Evolutionary conservation across 352 stramenopile genomes (phyloP).

Genomic region (Phytopythium montanum): DNA sequence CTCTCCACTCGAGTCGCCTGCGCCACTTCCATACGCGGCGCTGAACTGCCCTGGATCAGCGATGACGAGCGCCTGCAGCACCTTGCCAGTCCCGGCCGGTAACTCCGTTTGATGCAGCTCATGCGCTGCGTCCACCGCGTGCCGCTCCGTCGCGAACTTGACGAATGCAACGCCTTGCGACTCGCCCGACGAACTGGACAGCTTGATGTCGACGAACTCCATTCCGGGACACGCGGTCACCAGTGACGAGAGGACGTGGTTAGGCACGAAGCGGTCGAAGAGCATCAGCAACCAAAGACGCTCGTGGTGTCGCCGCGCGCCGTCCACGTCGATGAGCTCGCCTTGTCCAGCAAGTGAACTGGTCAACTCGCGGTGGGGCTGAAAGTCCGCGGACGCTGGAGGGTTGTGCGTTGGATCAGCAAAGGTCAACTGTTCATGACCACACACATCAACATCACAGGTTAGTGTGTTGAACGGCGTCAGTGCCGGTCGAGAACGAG

Average conservation of each 20-base stretch:
- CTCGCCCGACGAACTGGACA: conserved; percentile 55
- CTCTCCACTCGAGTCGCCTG: not conserved
- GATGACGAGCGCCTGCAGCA: conserved; percentile 68
- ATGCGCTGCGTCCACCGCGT: conserved; percentile 38
- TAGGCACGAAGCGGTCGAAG: conserved; percentile 62
- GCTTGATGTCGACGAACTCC: conserved; percentile 83
- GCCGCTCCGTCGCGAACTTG: conserved; percentile 59
- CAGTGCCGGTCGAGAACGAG: not conserved
- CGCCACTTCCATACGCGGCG: conserved; percentile 33
- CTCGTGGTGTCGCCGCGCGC: conserved; percentile 12
- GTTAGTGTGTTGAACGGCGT: not conserved
- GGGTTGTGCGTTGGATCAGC: not conserved
- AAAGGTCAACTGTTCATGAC: not conserved
- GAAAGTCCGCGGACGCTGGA: not conserved
- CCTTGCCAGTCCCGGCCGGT: conserved; percentile 38
- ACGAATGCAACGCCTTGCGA: conserved; percentile 71
- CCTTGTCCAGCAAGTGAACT: not conserved
- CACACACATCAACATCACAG: not conserved
- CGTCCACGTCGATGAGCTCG: not conserved
- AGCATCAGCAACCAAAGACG: conserved; percentile 66
- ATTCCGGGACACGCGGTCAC: conserved; percentile 59
- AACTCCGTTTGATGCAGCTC: conserved; percentile 64
- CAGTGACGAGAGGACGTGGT: conserved; percentile 54
- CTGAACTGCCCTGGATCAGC: conserved; percentile 62
- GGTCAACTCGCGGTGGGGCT: not conserved